Conservation (phyloP, 2,329 filamentous ascomycete species). For the Blastomyces emzantsi region DNA sequence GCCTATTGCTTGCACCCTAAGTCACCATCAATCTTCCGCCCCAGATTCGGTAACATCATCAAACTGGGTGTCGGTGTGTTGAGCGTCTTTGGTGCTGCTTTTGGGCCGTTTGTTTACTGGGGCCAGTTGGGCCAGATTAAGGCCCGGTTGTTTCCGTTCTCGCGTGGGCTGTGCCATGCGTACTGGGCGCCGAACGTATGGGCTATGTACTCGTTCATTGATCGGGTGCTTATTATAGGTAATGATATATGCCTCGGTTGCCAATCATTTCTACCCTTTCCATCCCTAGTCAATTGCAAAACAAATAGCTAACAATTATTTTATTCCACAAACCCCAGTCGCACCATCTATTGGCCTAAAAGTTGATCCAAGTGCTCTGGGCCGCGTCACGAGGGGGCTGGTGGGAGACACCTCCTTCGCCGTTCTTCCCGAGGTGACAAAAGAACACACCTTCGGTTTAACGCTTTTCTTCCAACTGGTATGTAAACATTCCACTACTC, state of each 20-base stretch:
- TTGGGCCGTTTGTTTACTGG: slow-evolving; percentile 78
- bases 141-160: slow-evolving; percentile 84
- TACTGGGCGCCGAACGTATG: slow-evolving; percentile 98
- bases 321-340: slow-evolving; percentile 41
- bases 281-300: not conserved
- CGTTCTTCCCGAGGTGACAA: slow-evolving; percentile 77
- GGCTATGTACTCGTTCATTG: slow-evolving; percentile 90
- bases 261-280: too few relatives aligned
- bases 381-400: slow-evolving; percentile 84
- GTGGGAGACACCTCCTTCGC: slow-evolving; percentile 93
- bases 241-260: slow-evolving; percentile 27
- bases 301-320: too few relatives aligned
- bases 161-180: slow-evolving; percentile 85
- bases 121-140: slow-evolving; percentile 77
- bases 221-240: slow-evolving; percentile 75
- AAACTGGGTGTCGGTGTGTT: slow-evolving; percentile 71
- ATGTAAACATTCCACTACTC: slow-evolving; percentile 19
- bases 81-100: slow-evolving; percentile 65
- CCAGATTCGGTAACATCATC: slow-evolving; percentile 67
- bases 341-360: slow-evolving; percentile 70
- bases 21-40: slow-evolving; percentile 56
- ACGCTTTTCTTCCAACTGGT: slow-evolving; percentile 74
- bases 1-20: slow-evolving; percentile 75
- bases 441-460: slow-evolving; percentile 68
- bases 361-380: slow-evolving; percentile 64